Evolutionary conservation across 768 basidiomycete species (phyloP), one percentile per base, ranked within the genome.

Genomic region (Calocybe indica): DNA sequence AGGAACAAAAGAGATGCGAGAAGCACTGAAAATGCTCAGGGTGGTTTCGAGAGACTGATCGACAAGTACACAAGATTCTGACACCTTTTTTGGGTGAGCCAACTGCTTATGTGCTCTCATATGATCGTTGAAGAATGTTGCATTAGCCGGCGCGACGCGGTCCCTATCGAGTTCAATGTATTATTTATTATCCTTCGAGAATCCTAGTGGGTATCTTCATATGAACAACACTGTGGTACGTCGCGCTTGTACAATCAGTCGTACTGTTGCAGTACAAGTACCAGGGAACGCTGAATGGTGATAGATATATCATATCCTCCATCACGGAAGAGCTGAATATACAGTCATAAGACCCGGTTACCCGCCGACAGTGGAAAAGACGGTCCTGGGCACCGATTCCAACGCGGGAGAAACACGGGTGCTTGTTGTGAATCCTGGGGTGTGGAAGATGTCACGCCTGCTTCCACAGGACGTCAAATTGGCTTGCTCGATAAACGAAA

Each of bases 371-470:
- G 37, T 63, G 63, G 59, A 75, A 69, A 64, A 60, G 49, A 62
- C 64, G 44, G 61, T 76, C 13, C 70, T 80, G 54, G 77, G 76
- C 7, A 48, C 67, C 1, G 63, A 79, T 58, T 50, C 55, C 7
- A 58, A 58, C 0, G 63, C 62, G 0, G 73, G 75, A 2, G 79
- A 80, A 58, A 60, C 64, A 1, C 67, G 72, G 5, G 70, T 74
- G 59, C 65, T 80, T 9, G 60, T 78, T 34, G 74, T 81, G 29
- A 78, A 78, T 36, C 74, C 73, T 0, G 68, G 69, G 5, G 62
- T 68, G 8, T 80, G 76, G 72, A 86, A 82, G 52, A 85, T 71
- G 58, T 74, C 69, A 14, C 68, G 70, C 39, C 74, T 81, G 0
- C 76, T 80, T 8, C 73, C 62, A 13, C 68, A 61, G 32, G 69